Percentiles rank a stretch among this genome's conserved stretches.
Evolutionary conservation across 805 yeast species (phyloP).

Genomic region (Yarrowia sp.): DNA sequence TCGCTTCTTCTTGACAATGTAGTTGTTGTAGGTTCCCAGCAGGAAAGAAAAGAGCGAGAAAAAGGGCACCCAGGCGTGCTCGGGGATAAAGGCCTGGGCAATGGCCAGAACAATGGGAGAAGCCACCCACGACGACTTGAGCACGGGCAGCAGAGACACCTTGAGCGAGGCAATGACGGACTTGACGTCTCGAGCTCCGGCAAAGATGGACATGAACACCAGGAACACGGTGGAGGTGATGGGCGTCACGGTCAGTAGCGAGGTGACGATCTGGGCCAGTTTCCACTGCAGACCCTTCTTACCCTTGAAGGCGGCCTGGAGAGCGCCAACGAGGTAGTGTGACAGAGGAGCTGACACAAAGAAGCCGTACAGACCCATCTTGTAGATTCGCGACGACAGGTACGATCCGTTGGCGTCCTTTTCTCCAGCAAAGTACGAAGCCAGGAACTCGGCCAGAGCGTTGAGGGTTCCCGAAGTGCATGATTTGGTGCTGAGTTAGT

Average conservation of each 20-base stretch:
- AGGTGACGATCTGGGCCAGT: conserved; percentile 38
- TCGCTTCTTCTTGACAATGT: conserved; percentile 35
- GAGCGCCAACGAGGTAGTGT: conserved; percentile 37
- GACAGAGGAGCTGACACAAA: conserved; percentile 41
- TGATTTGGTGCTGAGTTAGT: conserved; percentile 36
- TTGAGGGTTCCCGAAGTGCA: conserved; percentile 40
- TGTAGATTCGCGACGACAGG: conserved; percentile 38
- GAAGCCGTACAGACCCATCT: conserved; percentile 42
- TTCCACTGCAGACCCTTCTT: conserved; percentile 34
- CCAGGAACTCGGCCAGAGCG: conserved; percentile 38
- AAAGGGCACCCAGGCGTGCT: conserved; percentile 42
- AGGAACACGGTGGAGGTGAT: conserved; percentile 37
- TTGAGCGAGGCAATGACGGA: conserved; percentile 36
- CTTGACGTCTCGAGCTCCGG: conserved; percentile 37
- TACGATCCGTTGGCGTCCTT: conserved; percentile 37
- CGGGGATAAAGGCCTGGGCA: conserved; percentile 41
- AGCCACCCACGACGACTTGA: conserved; percentile 39
- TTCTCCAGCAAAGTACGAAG: conserved; percentile 40
- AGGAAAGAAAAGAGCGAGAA: conserved; percentile 41
- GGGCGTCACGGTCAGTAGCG: conserved; percentile 39
- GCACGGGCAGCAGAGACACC: conserved; percentile 37
- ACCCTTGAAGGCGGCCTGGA: conserved; percentile 40
- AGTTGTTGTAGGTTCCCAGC: conserved; percentile 41
- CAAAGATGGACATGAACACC: conserved; percentile 38
- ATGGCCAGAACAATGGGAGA: conserved; percentile 40